A percentile compares a stretch with the other conserved stretches of the same genome.
Conservation (phyloP, 768 basidiomycete species). For the Pleurotus djamor region DNA sequence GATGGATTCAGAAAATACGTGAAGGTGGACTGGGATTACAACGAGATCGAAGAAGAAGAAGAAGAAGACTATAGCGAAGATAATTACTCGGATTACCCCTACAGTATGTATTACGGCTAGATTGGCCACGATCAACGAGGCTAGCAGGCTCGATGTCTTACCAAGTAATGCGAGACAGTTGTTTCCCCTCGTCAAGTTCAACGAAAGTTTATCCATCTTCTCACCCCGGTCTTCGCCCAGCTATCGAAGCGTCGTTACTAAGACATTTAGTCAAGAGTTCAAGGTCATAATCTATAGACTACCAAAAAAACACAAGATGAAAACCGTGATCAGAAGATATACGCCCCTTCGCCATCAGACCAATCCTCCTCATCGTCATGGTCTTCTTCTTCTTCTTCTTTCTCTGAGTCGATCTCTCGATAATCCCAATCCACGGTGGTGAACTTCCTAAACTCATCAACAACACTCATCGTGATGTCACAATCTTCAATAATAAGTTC, state of each 20-base stretch:
- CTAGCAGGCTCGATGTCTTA: too few relatives aligned
- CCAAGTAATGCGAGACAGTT: not conserved
- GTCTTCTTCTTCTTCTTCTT: not conserved
- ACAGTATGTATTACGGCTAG: too few relatives aligned
- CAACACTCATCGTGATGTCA: not conserved
- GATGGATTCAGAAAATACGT: not conserved
- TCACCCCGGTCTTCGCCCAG: too few relatives aligned
- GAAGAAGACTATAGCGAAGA: constrained; percentile 10
- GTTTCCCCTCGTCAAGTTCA: not conserved
- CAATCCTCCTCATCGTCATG: constrained; percentile 28
- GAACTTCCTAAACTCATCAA: not conserved
- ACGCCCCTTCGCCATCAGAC: too few relatives aligned
- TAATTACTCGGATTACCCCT: constrained; percentile 42
- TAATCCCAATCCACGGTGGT: not conserved
- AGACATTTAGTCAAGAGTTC: too few relatives aligned
- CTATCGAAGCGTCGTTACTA: too few relatives aligned
- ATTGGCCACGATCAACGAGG: too few relatives aligned
- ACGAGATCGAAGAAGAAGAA: not conserved
- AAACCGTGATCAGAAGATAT: too few relatives aligned
- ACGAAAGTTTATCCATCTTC: too few relatives aligned
- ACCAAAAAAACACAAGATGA: too few relatives aligned
- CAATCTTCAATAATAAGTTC: not conserved
- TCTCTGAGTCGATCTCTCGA: not conserved
- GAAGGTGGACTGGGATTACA: not conserved
- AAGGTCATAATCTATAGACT: too few relatives aligned